Conservation (phyloP, 2,329 filamentous ascomycete species). For the Penicillium sp. region DNA sequence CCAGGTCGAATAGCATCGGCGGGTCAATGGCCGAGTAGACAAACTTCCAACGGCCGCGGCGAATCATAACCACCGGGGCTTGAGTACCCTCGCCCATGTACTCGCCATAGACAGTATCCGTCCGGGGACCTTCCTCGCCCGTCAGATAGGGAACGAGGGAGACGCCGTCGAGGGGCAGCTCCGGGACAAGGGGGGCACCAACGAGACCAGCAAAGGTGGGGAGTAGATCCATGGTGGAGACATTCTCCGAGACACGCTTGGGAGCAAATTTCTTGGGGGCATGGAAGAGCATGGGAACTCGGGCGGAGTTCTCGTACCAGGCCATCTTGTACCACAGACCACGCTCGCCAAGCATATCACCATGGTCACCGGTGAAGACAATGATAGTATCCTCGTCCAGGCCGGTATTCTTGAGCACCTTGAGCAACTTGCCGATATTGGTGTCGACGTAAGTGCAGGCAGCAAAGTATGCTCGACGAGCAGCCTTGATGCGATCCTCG, state of each 20-base stretch:
- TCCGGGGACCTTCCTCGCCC: conserved; percentile 58
- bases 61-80: conserved; percentile 91
- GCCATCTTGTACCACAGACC: conserved; percentile 97
- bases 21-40: conserved; percentile 83
- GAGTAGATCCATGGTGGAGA: conserved; percentile 88
- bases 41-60: conserved; percentile 87
- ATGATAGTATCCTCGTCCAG: conserved; percentile 86
- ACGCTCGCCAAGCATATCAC: conserved; percentile 93
- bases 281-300: conserved; percentile 84
- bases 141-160: conserved; percentile 78
- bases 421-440: conserved; percentile 81
- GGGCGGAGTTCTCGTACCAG: conserved; percentile 89
- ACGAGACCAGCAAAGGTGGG: conserved; percentile 86
- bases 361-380: conserved; percentile 91
- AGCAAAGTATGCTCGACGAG: conserved; percentile 87
- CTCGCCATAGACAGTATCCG: conserved; percentile 90
- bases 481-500: conserved; percentile 82
- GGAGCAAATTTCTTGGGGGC: conserved; percentile 76
- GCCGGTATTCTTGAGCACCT: conserved; percentile 76
- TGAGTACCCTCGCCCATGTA: conserved; percentile 94
- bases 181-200: conserved; percentile 68
- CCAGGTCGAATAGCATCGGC: conserved; percentile 81
- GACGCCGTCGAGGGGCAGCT: conserved; percentile 82
- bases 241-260: conserved; percentile 78
- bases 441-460: conserved; percentile 94